These are phyloP conservation scores for Candida dubliniensis DNA, from an alignment of 1,139 yeast species.

Conservation along the genomic window DNA sequence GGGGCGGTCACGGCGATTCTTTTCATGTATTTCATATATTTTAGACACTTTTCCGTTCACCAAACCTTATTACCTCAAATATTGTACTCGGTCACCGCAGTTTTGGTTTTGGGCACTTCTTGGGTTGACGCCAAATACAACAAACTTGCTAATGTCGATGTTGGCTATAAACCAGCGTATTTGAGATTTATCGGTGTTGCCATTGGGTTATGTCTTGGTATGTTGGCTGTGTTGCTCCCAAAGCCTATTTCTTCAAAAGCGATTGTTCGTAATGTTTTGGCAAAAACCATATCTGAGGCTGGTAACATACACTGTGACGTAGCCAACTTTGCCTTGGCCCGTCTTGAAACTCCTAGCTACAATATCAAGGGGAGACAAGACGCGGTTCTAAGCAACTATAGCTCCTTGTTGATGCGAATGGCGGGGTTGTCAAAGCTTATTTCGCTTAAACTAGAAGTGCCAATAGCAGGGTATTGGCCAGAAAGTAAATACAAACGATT, in stretches of 20 bases:
- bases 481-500: conserved; percentile 26
- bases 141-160: conserved; percentile 25
- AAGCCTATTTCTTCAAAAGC: conserved; percentile 31
- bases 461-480: conserved; percentile 38
- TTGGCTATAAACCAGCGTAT: conserved; percentile 32
- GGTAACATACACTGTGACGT: conserved; percentile 34
- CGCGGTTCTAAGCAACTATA: conserved; percentile 21
- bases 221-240: conserved; percentile 34
- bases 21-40: conserved; percentile 24
- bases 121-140: conserved; percentile 28
- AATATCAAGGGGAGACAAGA: conserved; percentile 26
- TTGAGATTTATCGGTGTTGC: conserved; percentile 29
- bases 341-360: conserved; percentile 22
- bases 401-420: conserved; percentile 23
- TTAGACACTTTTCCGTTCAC: conserved; percentile 37
- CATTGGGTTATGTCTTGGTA: conserved; percentile 32
- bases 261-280: conserved; percentile 27
- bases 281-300: conserved; percentile 25
- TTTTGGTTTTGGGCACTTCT: conserved; percentile 38
- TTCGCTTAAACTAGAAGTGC: conserved; percentile 32
- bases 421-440: conserved; percentile 22
- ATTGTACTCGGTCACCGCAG: conserved; percentile 29
- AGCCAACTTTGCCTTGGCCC: conserved; percentile 28
- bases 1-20: conserved; percentile 31
- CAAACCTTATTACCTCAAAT: conserved; percentile 29